A percentile compares a stretch with the other conserved stretches of the same genome.
phyloP scores from a whole-genome alignment of 148 eudicot genomes.

The Rhododendron kiyosumense region DNA sequence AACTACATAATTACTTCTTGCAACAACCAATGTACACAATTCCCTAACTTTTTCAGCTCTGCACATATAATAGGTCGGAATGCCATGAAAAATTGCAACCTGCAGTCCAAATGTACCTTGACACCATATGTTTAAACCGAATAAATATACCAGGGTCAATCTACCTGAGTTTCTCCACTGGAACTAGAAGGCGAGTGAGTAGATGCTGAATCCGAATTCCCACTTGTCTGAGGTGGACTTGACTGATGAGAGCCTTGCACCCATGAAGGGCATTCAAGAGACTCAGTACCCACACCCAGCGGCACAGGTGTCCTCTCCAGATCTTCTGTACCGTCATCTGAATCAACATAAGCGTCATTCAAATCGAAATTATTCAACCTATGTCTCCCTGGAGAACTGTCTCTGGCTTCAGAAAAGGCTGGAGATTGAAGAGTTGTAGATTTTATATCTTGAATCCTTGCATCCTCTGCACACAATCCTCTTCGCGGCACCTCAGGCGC shows the following conservation, averaged over 20 bases:
- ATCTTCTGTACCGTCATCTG: neutral
- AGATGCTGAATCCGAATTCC: slow-evolving; percentile 10
- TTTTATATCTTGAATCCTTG: neutral
- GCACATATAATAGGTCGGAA: neutral
- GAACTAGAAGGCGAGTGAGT: slow-evolving; percentile 2
- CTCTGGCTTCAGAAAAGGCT: slow-evolving; percentile 19
- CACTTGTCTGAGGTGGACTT: slow-evolving; percentile 11
- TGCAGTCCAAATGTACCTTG: neutral
- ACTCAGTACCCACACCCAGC: neutral
- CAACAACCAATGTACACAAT: neutral
- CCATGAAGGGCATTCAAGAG: slow-evolving; percentile 11
- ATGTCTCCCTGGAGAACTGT: slow-evolving; percentile 5
- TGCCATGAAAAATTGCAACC: neutral
- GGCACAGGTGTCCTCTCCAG: slow-evolving; percentile 3
- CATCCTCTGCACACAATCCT: neutral
- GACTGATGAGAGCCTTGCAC: slow-evolving; percentile 9
- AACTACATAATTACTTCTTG: neutral
- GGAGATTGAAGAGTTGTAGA: slow-evolving; percentile 16
- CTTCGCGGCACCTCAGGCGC: slow-evolving; percentile 1
- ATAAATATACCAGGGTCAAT: neutral
- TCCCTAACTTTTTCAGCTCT: neutral
- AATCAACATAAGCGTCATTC: slow-evolving; percentile 3
- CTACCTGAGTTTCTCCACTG: slow-evolving; percentile 11
- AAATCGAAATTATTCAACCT: slow-evolving; percentile 5
- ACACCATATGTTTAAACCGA: neutral